Percentiles rank a stretch among this genome's conserved stretches.
phyloP scores from a whole-genome alignment of 495 filamentous ascomycete genomes.

The Peziza echinospora region DNA sequence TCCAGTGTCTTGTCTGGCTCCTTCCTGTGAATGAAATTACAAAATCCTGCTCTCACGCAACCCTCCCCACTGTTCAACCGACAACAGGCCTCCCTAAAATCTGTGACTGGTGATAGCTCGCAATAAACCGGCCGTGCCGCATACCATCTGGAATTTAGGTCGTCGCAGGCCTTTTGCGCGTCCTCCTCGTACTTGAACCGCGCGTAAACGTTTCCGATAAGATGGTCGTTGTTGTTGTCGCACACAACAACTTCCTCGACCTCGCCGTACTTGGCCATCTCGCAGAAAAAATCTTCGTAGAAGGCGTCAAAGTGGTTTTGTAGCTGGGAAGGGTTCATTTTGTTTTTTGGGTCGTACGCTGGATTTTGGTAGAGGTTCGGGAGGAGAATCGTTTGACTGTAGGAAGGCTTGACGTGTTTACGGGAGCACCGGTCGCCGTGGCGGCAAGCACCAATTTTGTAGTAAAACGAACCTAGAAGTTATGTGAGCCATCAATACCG shows the following conservation, averaged over 20 bases:
- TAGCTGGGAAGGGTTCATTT: constrained; percentile 83
- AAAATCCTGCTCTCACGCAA: constrained; percentile 89
- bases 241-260: constrained; percentile 76
- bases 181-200: constrained; percentile 99
- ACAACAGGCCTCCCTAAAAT: constrained; percentile 97
- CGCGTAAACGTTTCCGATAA: constrained; percentile 98
- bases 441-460: constrained; percentile 95
- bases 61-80: constrained; percentile 84
- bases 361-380: constrained; percentile 99
- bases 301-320: constrained; percentile 99
- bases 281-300: constrained; percentile 99
- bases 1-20: constrained; percentile 77
- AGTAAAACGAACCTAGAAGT: constrained; percentile 46
- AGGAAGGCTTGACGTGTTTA: constrained; percentile 97
- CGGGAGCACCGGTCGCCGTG: constrained; percentile 95
- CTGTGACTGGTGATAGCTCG: constrained; percentile 87
- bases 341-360: constrained; percentile 86
- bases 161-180: constrained; percentile 81
- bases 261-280: constrained; percentile 90
- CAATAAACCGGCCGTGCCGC: constrained; percentile 94
- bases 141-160: constrained; percentile 88
- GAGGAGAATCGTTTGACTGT: constrained; percentile 90
- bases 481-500: not conserved
- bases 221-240: constrained; percentile 93
- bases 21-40: constrained; percentile 98